Base-by-base conservation (phyloP, 23 red algal genomes). In the Gracilaria domingensis region DNA sequence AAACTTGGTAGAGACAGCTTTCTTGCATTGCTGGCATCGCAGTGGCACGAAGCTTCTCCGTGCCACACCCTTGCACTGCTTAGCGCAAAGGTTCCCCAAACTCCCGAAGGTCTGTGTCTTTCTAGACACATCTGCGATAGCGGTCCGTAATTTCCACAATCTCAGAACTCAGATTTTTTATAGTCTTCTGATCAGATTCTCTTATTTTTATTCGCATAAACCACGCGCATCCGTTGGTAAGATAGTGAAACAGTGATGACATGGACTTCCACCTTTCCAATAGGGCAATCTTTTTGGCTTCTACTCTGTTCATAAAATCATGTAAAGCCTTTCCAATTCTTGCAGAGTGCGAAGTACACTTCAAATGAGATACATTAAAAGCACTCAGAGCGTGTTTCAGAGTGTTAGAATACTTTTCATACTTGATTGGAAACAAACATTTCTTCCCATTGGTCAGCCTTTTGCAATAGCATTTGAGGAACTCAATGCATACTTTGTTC, bases 291-390 rank as follows among this genome's bases (percentile, higher is more conserved):
- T 42, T n/a, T 62, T 83, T 44, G 11, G 80, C 80, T 16, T 12
- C 11, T 42, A 12, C 30, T 32, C 80, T 16, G 18, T 9, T 34
- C 34, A 42, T 30, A 0, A 62, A 83, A 42, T 83, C 80, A 65
- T 83, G 80, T 29, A 83, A 14, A 32, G 80, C 80, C 12, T 29
- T 54, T 8, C 50, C 51, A 36, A 64, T 83, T 29, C 80, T 45
- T 13, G 80, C 80, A 55, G 49, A 83, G 30, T 83, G 50, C 12
- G 80, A 36, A 20, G 50, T 83, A 83, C 64, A 17, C 65, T 70
- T 70, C 25, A 70, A 70, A 70, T 70, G 28, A 5, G 24, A 5
- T 4, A 70, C 23, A 26, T 70, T 28, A 70, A 70, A 70, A 34
- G n/a, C n/a, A n/a, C n/a, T n/a, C n/a, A n/a, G n/a, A n/a, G n/a